Base-by-base conservation (phyloP, 768 basidiomycete genomes). In the Serendipita sp. region DNA sequence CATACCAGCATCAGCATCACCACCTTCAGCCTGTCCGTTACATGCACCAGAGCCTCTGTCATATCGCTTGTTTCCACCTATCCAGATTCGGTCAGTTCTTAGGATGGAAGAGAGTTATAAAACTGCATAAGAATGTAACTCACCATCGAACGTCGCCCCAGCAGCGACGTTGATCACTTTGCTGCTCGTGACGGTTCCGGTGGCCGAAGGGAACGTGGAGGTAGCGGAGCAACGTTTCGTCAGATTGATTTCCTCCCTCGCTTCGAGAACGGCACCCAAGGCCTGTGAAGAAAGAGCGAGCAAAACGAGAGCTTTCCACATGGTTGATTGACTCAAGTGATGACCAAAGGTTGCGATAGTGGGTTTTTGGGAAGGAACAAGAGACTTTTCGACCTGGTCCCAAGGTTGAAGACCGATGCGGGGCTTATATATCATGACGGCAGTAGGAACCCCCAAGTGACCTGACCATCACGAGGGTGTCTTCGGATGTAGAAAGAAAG, bases 41-140 rank as follows among this genome's bases (percentile, higher is more conserved):
- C 77, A 78, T 46, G 73, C 73, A 18, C 77, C 77, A 63, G 75
- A 73, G 15, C 76, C 77, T 35, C 77, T 73, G 66, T 77, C 76
- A n/a, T 41, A 62, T 23, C 48, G 5, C 48, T 51, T 51, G 16
- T 51, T 51, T 8, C 48, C 48, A 51, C 48, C 48, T 51, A n/a
- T 8, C 38, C 5, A 32, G 48, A n/a, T 11, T 35, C 58, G 32
- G 18, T 41, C 32, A 62, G 58, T 18, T 13, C 5, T 35, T n/a
- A 41, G 38, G 13, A 41, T 13, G 38, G 13, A 1, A 41, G 38
- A 13, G 38, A 13, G 51, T 7, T 52, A 11, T 7, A 34, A 52
- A 23, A 34, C 10, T 28, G 23, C 51, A 34, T 52, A 16, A 1
- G 10, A 10, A 7, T 32, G 11, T 18, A 8, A 62, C 32, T n/a